A percentile compares a stretch with the other conserved stretches of the same genome.
These are phyloP conservation scores for Castanea mollissima DNA, from an alignment of 306 rosid species.

Conservation along the genomic window DNA sequence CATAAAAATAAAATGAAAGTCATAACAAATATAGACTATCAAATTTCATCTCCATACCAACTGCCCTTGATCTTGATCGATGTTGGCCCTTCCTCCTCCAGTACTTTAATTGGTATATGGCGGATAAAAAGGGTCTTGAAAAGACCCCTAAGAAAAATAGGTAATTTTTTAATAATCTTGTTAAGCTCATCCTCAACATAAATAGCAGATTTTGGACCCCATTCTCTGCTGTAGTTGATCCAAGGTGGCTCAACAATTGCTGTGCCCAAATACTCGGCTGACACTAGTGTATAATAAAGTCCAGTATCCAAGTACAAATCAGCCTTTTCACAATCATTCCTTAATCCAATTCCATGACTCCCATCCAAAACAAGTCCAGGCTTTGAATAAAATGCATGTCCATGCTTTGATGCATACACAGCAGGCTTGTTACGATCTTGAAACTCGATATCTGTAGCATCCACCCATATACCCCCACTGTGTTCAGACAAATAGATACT, in stretches of 20 bases:
- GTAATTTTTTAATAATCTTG: too few relatives aligned
- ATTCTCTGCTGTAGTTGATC: constrained; percentile 53
- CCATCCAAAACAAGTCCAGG: constrained; percentile 71
- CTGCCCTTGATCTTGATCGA: too few relatives aligned
- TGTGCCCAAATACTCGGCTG: constrained; percentile 53
- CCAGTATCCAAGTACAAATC: constrained; percentile 41
- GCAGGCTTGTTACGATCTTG: constrained; percentile 42
- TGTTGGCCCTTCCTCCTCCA: too few relatives aligned
- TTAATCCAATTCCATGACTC: constrained; percentile 43
- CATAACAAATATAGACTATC: too few relatives aligned
- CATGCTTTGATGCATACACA: constrained; percentile 57
- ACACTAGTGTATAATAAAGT: constrained; percentile 24
- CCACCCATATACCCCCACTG: constrained; percentile 66
- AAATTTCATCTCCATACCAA: too few relatives aligned
- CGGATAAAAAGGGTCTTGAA: too few relatives aligned
- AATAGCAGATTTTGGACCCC: constrained; percentile 63
- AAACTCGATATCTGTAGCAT: constrained; percentile 54
- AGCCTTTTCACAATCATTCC: constrained; percentile 60
- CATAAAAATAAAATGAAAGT: too few relatives aligned
- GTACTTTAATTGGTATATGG: too few relatives aligned
- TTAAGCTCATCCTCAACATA: constrained; percentile 34
- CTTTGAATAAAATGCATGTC: constrained; percentile 60
- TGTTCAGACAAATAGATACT: constrained; percentile 64
- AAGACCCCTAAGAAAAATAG: too few relatives aligned
- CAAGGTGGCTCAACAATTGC: constrained; percentile 50